A percentile compares a stretch with the other conserved stretches of the same genome.
phyloP scores from a whole-genome alignment of 1,284 basidiomycete genomes.

The Moesziomyces sp. region DNA sequence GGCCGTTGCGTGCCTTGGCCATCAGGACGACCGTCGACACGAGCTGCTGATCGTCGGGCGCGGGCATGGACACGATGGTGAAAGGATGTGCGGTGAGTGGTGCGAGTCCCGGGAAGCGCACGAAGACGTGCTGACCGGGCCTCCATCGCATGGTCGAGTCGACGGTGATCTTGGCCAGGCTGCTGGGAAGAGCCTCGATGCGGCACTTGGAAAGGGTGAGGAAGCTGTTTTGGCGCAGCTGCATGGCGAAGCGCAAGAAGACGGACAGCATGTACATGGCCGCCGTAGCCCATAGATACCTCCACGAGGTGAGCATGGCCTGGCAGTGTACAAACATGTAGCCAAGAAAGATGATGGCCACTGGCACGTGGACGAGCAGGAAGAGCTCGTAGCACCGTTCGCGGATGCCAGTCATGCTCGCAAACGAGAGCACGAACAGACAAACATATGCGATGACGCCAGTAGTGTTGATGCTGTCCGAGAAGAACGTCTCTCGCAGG shows the following conservation, averaged over 20 bases:
- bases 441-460: conserved; percentile 55
- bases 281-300: conserved; percentile 49
- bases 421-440: conserved; percentile 51
- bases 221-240: conserved; percentile 34
- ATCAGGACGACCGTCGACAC: conserved; percentile 44
- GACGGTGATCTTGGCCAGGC: conserved; percentile 47
- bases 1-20: conserved; percentile 42
- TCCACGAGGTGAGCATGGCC: conserved; percentile 44
- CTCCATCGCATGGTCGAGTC: conserved; percentile 54
- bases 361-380: conserved; percentile 56
- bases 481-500: conserved; percentile 42
- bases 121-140: conserved; percentile 61
- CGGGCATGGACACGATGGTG: conserved; percentile 58
- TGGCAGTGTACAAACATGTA: conserved; percentile 58
- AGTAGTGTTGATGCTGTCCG: conserved; percentile 49
- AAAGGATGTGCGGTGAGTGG: conserved; percentile 58
- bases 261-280: conserved; percentile 49
- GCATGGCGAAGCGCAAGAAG: conserved; percentile 34
- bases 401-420: conserved; percentile 52
- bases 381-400: conserved; percentile 63
- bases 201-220: conserved; percentile 30
- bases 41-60: conserved; percentile 30
- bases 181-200: conserved; percentile 31
- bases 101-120: conserved; percentile 56
- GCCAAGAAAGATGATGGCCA: conserved; percentile 52